Evolutionary conservation across 192 early-diverging fungal genomes (phyloP), one percentile per base, ranked within the genome.

Genomic region (Gryganskiella cystojenkinii): DNA sequence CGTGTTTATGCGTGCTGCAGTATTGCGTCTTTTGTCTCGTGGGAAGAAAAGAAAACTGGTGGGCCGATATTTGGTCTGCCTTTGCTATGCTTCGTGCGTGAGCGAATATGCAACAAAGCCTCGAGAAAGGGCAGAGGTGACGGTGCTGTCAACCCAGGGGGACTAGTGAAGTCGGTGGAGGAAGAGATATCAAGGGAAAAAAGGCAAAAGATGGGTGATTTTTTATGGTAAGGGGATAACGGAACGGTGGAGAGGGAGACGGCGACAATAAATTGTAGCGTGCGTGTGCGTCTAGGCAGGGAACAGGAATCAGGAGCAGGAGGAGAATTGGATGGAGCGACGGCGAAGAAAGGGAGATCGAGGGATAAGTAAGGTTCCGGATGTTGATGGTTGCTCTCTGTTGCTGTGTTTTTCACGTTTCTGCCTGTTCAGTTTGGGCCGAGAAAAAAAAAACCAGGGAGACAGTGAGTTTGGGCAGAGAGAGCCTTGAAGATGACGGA

Each of bases 311-410:
- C n/a, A n/a, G n/a, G n/a, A n/a, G n/a, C n/a, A n/a, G n/a, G n/a
- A n/a, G n/a, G n/a, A n/a, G n/a, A n/a, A n/a, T n/a, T n/a, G n/a
- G n/a, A n/a, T n/a, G n/a, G n/a, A n/a, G n/a, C n/a, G n/a, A n/a
- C n/a, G n/a, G n/a, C n/a, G 22, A 17, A 33, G 22, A 33, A n/a
- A 24, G 22, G 22, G 42, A 27, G 42, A 44, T 25, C 35, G 57
- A 52, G 62, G 67, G 57, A 69, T 60, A 53, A 33, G 67, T 51
- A 60, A 69, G 37, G 56, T 58, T 58, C 55, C 40, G 46, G 56
- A 57, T 57, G 64, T 17, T 6, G 42, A 6, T 50, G 8, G 47
- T 13, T 5, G 19, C 37, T 40, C 37, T 9, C 37, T n/a, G 37
- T 40, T 40, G 37, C 37, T n/a, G n/a, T n/a, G n/a, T n/a, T n/a